Base-by-base conservation (phyloP, 2,329 filamentous ascomycete species). In the Paramyrothecium sp. region DNA sequence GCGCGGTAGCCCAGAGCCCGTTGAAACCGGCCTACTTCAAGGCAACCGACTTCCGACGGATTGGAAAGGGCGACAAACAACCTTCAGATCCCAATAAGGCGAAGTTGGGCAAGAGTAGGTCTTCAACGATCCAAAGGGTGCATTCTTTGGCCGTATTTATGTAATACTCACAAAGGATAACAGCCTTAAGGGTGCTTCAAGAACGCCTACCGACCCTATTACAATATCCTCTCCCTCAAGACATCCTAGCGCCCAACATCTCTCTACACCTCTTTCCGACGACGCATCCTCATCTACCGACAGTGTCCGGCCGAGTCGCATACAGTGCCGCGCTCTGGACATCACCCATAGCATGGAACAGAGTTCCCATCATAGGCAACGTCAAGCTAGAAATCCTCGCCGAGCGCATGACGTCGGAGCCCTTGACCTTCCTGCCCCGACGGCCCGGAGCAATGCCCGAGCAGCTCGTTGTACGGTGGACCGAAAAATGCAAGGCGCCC, bases 271-370 rank as follows among this genome's bases (percentile, higher is more conserved):
- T 90, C 62, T 90, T 90, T 71, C 87, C 87, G 41, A 85, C 86
- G 26, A 95, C 91, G 0, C 91, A 96, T 67, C 91, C 90, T 3
- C 89, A 94, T 71, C 90, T 99, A 3, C 95, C 95, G 34, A 90
- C 87, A n/a, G 95, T 98, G 46, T 91, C 91, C 26, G 95, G 95
- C 54, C 87, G 90, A 51, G 89, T 97, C 38, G 89, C 92, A 51
- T 99, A 99, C 73, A 90, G 90, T 38, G 94, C 95, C 19, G 95
- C 95, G 3, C 80, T 99, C 41, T 98, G 93, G 93, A 97, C 95
- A 1, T 92, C 93, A 0, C 95, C 95, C 0, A 89, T 99, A 54
- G 94, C 93, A 30, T 99, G 95, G 95, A 96, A 96, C 67, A 87
- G 91, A 26, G 83, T 99, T 1, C 95, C 95, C 2, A 85, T 98